Conservation (phyloP, 495 filamentous ascomycete species). For the Pyrenula aspistea region DNA sequence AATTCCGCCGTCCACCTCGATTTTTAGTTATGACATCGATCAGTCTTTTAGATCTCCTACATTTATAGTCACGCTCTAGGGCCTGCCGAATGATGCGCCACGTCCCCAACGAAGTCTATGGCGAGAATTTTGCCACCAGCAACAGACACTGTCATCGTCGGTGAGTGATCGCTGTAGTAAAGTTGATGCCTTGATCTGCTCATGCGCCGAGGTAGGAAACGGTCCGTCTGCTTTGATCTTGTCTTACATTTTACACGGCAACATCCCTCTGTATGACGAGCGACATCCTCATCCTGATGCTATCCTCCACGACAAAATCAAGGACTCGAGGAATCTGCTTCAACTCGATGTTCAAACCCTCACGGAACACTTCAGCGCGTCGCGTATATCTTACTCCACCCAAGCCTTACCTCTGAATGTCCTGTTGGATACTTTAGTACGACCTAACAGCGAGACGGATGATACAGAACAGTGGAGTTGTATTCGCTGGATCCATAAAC, state of each 20-base stretch:
- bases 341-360: slow-evolving; percentile 32
- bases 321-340: slow-evolving; percentile 23
- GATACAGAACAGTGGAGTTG: slow-evolving; percentile 35
- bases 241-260: slow-evolving; percentile 55
- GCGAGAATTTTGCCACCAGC: slow-evolving; percentile 3
- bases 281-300: slow-evolving; percentile 47
- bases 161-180: slow-evolving; percentile 4
- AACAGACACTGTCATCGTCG: slow-evolving; percentile 4
- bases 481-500: slow-evolving; percentile 42
- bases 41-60: no score
- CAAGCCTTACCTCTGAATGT: slow-evolving; percentile 55
- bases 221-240: slow-evolving; percentile 57
- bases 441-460: slow-evolving; percentile 52
- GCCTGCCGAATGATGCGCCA: not conserved
- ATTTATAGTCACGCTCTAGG: no score
- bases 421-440: slow-evolving; percentile 50
- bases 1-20: no score
- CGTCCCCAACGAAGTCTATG: not conserved
- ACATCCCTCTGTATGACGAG: slow-evolving; percentile 45
- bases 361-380: slow-evolving; percentile 50
- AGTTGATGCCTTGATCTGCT: no score
- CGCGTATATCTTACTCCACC: slow-evolving; percentile 49
- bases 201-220: slow-evolving; percentile 38
- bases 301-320: slow-evolving; percentile 44
- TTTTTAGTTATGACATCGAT: no score